Conservation (phyloP, 176 grass and related monocot genomes). For the Musa beccarii region DNA sequence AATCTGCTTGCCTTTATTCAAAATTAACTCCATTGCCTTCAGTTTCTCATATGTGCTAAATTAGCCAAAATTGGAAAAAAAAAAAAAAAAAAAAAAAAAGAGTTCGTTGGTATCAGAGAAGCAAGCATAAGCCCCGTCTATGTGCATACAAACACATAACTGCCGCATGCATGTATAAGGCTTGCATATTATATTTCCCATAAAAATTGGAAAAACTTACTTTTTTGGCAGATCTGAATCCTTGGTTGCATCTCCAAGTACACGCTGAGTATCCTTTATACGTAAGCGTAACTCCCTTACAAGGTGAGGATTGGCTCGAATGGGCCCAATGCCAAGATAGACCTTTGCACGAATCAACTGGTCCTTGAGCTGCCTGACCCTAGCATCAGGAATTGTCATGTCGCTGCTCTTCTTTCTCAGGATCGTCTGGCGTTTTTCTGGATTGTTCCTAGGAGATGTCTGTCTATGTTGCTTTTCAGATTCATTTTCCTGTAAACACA, state of each 20-base stretch:
- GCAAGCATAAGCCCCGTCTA: background rate
- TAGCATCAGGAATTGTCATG: constrained; percentile 29
- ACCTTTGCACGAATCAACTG: constrained; percentile 88
- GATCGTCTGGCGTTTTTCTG: background rate
- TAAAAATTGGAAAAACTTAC: constrained; percentile 25
- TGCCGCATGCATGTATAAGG: background rate
- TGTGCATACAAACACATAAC: background rate
- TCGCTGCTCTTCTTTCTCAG: background rate
- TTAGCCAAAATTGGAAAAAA: constrained; percentile 9
- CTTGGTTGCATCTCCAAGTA: constrained; percentile 76
- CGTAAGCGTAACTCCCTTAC: constrained; percentile 56
- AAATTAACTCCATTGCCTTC: constrained; percentile 57
- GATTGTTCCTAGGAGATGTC: background rate
- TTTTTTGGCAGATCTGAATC: constrained; percentile 69
- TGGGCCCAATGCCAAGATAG: constrained; percentile 66
- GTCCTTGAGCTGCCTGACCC: constrained; percentile 67
- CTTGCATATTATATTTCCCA: background rate
- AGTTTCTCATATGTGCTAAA: constrained; percentile 70
- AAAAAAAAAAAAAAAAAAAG: constrained; percentile 11
- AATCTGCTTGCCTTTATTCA: constrained; percentile 58
- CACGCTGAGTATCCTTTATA: constrained; percentile 68
- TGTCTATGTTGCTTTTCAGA: background rate
- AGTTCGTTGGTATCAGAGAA: constrained; percentile 8
- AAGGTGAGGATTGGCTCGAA: constrained; percentile 53
- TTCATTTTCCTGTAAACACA: constrained; percentile 2